These are phyloP conservation scores for Talaromyces sp. DNA, from an alignment of 2,329 filamentous ascomycete genomes.

Conservation along the genomic window DNA sequence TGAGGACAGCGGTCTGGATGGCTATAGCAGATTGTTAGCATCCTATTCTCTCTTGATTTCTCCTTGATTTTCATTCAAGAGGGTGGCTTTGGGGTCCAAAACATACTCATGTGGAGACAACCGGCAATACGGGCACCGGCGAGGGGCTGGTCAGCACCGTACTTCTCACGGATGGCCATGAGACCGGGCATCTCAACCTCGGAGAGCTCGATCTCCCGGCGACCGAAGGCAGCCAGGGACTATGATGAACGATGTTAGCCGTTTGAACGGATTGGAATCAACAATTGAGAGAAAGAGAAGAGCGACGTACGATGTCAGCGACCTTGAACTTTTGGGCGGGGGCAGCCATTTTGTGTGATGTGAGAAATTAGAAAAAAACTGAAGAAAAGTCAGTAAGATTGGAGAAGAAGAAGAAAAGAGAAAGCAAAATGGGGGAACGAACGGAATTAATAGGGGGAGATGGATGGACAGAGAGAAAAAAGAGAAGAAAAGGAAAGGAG, in stretches of 20 bases:
- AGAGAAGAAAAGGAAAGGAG: conserved; percentile 17
- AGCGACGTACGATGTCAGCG: conserved; percentile 74
- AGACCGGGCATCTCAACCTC: conserved; percentile 97
- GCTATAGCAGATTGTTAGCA: conserved; percentile 49
- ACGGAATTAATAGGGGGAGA: conserved; percentile 11
- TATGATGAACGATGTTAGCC: conserved; percentile 27
- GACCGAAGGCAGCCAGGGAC: conserved; percentile 95
- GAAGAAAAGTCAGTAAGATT: conserved; percentile 12
- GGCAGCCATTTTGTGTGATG: conserved; percentile 61
- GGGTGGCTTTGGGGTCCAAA: not conserved
- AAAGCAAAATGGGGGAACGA: conserved; percentile 9
- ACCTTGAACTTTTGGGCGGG: conserved; percentile 97
- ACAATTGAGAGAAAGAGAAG: not conserved
- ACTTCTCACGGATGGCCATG: conserved; percentile 91
- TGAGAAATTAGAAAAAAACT: conserved; percentile 14
- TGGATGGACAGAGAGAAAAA: conserved; percentile 12
- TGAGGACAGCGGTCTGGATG: conserved; percentile 98
- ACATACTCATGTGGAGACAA: conserved; percentile 93
- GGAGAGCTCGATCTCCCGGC: conserved; percentile 97
- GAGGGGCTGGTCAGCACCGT: conserved; percentile 89
- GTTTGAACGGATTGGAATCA: not conserved
- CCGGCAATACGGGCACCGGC: conserved; percentile 94
- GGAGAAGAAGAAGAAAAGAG: conserved; percentile 11
- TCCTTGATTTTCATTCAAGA: not conserved
- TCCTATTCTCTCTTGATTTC: not conserved